Conservation (phyloP, 225 moss, liverwort and hornwort species). For the Lunularia cruciata region DNA sequence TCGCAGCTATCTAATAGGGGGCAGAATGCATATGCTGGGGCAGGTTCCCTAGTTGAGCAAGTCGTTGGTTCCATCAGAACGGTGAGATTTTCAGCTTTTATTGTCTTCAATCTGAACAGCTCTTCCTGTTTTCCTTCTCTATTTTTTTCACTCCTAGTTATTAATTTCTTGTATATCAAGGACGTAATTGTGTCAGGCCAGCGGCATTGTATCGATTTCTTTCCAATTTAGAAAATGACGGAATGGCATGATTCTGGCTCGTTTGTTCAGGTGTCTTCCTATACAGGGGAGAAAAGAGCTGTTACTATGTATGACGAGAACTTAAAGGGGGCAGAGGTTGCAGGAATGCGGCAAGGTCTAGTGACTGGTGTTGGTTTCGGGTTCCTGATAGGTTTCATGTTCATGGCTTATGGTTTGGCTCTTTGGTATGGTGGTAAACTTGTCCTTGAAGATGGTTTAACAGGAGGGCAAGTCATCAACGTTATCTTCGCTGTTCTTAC, state of each 20-base stretch:
- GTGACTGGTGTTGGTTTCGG: slow-evolving; percentile 61
- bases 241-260: too few relatives aligned
- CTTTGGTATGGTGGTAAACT: slow-evolving; percentile 87
- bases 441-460: slow-evolving; percentile 49
- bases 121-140: too few relatives aligned
- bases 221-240: too few relatives aligned
- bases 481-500: slow-evolving; percentile 75
- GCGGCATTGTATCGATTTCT: too few relatives aligned
- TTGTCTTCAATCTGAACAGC: too few relatives aligned
- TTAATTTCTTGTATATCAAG: too few relatives aligned
- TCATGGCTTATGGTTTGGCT: slow-evolving; percentile 59
- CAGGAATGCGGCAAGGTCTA: slow-evolving; percentile 53
- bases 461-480: slow-evolving; percentile 65
- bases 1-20: slow-evolving; percentile 38
- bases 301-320: slow-evolving; percentile 70
- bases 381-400: slow-evolving; percentile 54
- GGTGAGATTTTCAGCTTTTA: slow-evolving; percentile 38
- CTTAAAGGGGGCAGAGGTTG: slow-evolving; percentile 61
- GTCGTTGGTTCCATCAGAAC: slow-evolving; percentile 82
- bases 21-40: slow-evolving; percentile 76
- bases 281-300: slow-evolving; percentile 74
- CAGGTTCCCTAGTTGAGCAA: slow-evolving; percentile 84
- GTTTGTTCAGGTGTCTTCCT: slow-evolving; percentile 81
- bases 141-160: too few relatives aligned
- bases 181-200: too few relatives aligned